phyloP scores from a whole-genome alignment of 2,329 filamentous ascomycete species.

The Tothia fuscella region DNA sequence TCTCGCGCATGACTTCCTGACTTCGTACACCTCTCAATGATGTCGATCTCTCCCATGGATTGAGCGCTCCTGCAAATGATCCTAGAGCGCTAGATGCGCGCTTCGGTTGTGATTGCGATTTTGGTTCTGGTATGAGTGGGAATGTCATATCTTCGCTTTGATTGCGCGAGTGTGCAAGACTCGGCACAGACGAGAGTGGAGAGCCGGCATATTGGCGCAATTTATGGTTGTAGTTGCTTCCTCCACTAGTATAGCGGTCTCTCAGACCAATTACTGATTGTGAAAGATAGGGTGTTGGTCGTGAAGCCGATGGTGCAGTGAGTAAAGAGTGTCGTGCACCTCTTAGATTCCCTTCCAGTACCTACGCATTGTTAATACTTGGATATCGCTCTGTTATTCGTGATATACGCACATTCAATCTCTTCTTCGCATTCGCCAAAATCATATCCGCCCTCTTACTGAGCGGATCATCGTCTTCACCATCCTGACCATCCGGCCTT shows the following conservation, averaged over 20 bases:
- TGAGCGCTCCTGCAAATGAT: constrained; percentile 18
- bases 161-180: constrained; percentile 24
- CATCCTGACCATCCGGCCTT: constrained; percentile 25
- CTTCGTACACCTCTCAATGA: constrained; percentile 15
- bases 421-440: constrained; percentile 80
- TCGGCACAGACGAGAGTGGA: not conserved
- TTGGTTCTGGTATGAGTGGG: constrained; percentile 12
- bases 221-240: not conserved
- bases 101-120: constrained; percentile 17
- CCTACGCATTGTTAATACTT: constrained; percentile 40
- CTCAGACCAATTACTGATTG: not conserved
- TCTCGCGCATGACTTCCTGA: constrained; percentile 27
- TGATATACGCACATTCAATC: constrained; percentile 57
- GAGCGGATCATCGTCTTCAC: constrained; percentile 49
- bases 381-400: not conserved
- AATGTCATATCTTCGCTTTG: constrained; percentile 27
- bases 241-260: constrained; percentile 1
- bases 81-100: constrained; percentile 29
- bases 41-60: constrained; percentile 2
- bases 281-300: constrained; percentile 19
- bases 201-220: not conserved
- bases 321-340: constrained; percentile 61
- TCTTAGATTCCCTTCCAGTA: constrained; percentile 84
- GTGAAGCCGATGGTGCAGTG: constrained; percentile 37
- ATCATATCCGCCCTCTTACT: constrained; percentile 82